These are phyloP conservation scores for Corylus americana DNA, from an alignment of 306 rosid species.

Conservation along the genomic window DNA sequence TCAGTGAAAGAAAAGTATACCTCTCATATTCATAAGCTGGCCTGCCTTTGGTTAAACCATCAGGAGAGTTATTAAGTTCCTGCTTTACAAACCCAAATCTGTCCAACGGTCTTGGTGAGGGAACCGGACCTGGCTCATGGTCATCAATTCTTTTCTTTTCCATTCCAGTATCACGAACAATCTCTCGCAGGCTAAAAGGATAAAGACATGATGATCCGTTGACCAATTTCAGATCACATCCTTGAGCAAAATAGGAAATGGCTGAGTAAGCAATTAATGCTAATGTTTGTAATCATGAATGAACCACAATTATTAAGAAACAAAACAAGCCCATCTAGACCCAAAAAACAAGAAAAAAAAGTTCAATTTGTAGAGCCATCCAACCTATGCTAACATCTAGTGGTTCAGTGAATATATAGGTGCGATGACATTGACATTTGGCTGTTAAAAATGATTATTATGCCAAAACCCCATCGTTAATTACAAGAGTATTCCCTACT, in stretches of 20 bases:
- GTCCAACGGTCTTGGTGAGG: conserved; percentile 67
- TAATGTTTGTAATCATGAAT: background rate
- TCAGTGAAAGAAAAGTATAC: conserved; percentile 40
- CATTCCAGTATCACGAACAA: conserved; percentile 49
- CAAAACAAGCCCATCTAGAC: background rate
- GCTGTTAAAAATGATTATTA: too few relatives aligned
- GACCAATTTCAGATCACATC: conserved; percentile 12
- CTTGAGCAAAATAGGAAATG: conserved; percentile 15
- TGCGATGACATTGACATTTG: background rate
- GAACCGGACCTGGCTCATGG: conserved; percentile 66
- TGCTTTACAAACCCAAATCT: conserved; percentile 88
- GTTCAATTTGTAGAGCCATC: background rate
- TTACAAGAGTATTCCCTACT: background rate
- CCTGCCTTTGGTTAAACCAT: conserved; percentile 51
- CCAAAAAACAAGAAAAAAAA: background rate
- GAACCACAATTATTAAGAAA: background rate
- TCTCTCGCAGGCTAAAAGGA: conserved; percentile 31
- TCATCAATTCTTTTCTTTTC: conserved; percentile 77
- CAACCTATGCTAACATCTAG: background rate
- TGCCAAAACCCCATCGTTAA: too few relatives aligned
- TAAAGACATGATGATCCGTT: conserved; percentile 12
- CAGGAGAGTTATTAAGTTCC: conserved; percentile 56
- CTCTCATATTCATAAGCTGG: conserved; percentile 61
- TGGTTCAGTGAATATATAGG: background rate
- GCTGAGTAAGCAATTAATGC: background rate